Base-by-base conservation (phyloP, 148 eudicot species). In the Cornus controversa region DNA sequence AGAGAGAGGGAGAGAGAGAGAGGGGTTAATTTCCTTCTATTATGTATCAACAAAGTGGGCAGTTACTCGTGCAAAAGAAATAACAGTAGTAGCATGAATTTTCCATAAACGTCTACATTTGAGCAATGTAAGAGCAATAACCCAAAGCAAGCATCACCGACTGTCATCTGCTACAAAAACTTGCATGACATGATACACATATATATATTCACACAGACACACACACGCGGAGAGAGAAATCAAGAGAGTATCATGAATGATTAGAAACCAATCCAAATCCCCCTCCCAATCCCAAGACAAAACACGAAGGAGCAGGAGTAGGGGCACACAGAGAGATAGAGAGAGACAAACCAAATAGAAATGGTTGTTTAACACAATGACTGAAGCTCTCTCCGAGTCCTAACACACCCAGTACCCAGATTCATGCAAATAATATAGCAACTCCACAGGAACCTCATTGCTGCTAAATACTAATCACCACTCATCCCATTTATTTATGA, bases 401-500 rank as follows among this genome's bases (percentile, higher is more conserved):
- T 1, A 60, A 14, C 64, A 60, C 64, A 18, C 20, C 24, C 23
- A 18, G 23, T 20, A 22, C 20, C 64, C 64, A 18, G 64, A 60
- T 65, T 42, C 24, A 40, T 16, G 42, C 25, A 26, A 69, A 26
- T 16, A 63, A 10, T 37, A 25, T 5, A 22, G 20, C 8, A 31
- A 25, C 8, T 37, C 14, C 6, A 66, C 11, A 28, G 71, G 42
- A 5, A 65, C 26, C 64, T 27, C 36, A 60, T 65, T 69, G 36
- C 29, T 26, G 65, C 45, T 6, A 69, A 8, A 40, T 7, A 67
- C 31, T 11, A 76, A 34, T 89, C 72, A 93, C 97, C 97, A 93
- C 75, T 93, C 88, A 72, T 86, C 93, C 97, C 97, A 93, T 28
- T 82, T 86, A 71, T 84, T 85, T 47, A 86, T 65, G 73, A 93